Evolutionary conservation across 2,329 filamentous ascomycete genomes (phyloP).

Genomic region (Domatiomyces catenatus): DNA sequence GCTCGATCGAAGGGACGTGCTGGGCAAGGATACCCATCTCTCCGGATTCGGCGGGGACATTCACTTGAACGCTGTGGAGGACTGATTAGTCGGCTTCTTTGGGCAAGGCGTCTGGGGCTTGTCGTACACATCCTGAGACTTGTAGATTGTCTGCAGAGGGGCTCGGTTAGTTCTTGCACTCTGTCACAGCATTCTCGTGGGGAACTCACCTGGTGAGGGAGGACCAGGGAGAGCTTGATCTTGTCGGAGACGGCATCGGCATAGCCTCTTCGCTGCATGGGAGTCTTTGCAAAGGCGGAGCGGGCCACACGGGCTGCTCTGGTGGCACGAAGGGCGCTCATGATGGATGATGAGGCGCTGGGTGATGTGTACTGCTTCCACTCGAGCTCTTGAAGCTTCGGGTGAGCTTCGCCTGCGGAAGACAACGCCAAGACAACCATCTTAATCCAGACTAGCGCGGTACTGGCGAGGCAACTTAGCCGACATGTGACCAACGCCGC

Average conservation of each 20-base stretch:
- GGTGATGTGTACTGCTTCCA: neutral
- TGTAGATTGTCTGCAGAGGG: conserved; percentile 49
- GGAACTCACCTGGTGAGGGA: conserved; percentile 86
- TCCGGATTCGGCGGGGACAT: conserved; percentile 92
- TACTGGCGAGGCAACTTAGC: neutral
- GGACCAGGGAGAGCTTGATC: conserved; percentile 95
- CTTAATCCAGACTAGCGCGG: neutral
- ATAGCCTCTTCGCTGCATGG: conserved; percentile 76
- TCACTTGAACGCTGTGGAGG: conserved; percentile 70
- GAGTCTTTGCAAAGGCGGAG: conserved; percentile 58
- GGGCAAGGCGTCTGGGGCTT: neutral
- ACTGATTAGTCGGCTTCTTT: conserved; percentile 3
- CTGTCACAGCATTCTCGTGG: neutral
- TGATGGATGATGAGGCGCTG: conserved; percentile 31
- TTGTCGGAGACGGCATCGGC: conserved; percentile 77
- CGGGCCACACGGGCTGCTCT: conserved; percentile 66
- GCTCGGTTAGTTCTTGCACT: neutral
- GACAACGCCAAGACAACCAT: neutral
- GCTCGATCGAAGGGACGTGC: conserved; percentile 97
- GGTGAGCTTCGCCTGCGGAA: neutral
- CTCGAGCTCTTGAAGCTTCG: neutral
- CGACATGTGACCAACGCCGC: too few relatives aligned
- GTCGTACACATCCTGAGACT: conserved; percentile 55
- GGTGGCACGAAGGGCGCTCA: conserved; percentile 91
- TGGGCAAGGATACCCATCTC: conserved; percentile 99